Evolutionary conservation across 1,284 basidiomycete genomes (phyloP).

Genomic region (Ustilago esculenta): DNA sequence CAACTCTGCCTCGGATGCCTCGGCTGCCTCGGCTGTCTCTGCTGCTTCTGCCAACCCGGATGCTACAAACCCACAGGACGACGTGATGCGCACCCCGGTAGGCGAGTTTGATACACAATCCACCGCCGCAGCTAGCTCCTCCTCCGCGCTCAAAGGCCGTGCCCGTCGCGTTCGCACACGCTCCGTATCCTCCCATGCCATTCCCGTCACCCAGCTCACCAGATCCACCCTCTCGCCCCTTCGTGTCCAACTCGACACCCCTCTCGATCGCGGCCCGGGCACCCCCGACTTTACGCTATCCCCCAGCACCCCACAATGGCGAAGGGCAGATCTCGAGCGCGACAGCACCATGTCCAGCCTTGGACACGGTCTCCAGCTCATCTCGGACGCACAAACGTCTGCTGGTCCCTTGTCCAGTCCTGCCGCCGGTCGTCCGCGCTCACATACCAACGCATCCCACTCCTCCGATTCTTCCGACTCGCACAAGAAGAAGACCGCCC

Average conservation of each 20-base stretch:
- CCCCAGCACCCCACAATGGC: constrained; percentile 34
- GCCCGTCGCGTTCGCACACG: constrained; percentile 29
- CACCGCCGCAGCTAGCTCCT: constrained; percentile 19
- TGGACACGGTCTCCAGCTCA: constrained; percentile 42
- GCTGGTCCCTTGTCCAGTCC: constrained; percentile 10
- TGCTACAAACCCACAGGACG: too few species aligned
- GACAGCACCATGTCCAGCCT: constrained; percentile 42
- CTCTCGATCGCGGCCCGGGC: constrained; percentile 42
- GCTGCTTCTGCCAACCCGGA: too few species aligned
- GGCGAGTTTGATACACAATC: constrained; percentile 2
- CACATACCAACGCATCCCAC: constrained; percentile 22
- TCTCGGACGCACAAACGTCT: constrained; percentile 27
- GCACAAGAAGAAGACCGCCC: constrained; percentile 26
- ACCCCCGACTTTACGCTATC: constrained; percentile 50
- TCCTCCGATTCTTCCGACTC: constrained; percentile 24
- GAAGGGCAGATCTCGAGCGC: constrained; percentile 30
- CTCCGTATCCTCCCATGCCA: constrained; percentile 41
- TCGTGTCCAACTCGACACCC: constrained; percentile 9
- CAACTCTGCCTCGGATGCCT: constrained; percentile 13
- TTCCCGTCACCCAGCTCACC: constrained; percentile 29
- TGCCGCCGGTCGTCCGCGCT: constrained; percentile 21
- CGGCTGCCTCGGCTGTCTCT: too few species aligned
- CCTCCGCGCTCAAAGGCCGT: constrained; percentile 29
- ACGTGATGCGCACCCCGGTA: neutral
- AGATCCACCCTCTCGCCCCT: constrained; percentile 23